Conservation (phyloP, 192 early-diverging fungal genomes). For the Spizellomyces punctatus region DNA sequence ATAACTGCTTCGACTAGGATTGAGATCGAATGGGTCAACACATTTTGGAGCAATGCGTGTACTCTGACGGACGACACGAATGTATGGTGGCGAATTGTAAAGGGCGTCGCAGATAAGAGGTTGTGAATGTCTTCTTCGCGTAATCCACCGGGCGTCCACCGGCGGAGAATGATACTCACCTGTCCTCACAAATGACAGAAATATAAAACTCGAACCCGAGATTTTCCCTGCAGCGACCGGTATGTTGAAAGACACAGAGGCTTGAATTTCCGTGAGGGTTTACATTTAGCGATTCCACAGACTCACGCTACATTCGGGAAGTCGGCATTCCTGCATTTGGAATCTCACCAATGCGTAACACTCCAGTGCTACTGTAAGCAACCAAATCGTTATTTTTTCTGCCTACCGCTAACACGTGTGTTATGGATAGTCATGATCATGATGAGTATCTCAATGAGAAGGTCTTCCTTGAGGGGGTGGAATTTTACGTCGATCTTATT, state of each 20-base stretch:
- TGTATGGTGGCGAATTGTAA: conserved; percentile 73
- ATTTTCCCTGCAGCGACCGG: conserved; percentile 75
- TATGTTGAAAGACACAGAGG: background rate
- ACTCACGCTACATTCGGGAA: conserved; percentile 76
- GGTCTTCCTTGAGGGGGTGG: conserved; percentile 70
- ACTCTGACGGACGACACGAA: conserved; percentile 61
- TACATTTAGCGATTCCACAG: conserved; percentile 36
- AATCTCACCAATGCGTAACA: conserved; percentile 79
- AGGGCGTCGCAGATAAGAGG: conserved; percentile 45
- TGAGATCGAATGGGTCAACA: conserved; percentile 63
- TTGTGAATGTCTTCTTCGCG: too few relatives aligned
- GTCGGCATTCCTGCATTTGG: conserved; percentile 80
- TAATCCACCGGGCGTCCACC: too few relatives aligned
- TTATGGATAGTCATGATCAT: conserved; percentile 67
- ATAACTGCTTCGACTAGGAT: conserved; percentile 41
- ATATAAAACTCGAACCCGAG: conserved; percentile 62
- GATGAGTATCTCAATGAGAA: conserved; percentile 82
- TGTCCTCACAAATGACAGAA: conserved; percentile 29
- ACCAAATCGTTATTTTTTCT: background rate
- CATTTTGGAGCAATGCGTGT: conserved; percentile 60
- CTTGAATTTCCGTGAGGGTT: background rate
- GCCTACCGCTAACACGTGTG: background rate
- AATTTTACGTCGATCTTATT: conserved; percentile 62
- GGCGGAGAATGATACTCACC: too few relatives aligned
- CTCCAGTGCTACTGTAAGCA: conserved; percentile 64